Percentiles rank a stretch among this genome's conserved stretches.
Evolutionary conservation across 805 yeast genomes (phyloP).

Genomic region (Metschnikowia gelsemii): DNA sequence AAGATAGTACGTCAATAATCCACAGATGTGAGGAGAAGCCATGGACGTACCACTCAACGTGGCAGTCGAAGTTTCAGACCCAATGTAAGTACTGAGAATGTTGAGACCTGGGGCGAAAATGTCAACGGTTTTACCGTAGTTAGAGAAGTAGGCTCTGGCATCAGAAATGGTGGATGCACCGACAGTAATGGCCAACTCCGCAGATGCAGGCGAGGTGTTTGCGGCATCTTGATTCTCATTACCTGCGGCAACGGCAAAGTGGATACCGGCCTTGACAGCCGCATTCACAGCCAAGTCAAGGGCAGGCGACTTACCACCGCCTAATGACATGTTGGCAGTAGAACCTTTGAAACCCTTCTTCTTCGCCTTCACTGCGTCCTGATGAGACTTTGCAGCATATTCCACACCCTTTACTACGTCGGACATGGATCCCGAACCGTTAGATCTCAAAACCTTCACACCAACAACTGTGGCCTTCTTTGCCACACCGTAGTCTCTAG

Average conservation of each 20-base stretch:
- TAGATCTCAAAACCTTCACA: slow-evolving; percentile 40
- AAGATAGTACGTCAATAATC: slow-evolving; percentile 84
- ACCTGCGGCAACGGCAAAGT: slow-evolving; percentile 65
- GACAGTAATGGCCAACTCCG: slow-evolving; percentile 53
- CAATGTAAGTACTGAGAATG: slow-evolving; percentile 64
- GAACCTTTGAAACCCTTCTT: slow-evolving; percentile 55
- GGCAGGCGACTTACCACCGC: slow-evolving; percentile 57
- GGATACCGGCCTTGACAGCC: slow-evolving; percentile 54
- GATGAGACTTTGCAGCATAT: slow-evolving; percentile 40
- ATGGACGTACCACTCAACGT: slow-evolving; percentile 93
- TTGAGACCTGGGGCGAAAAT: slow-evolving; percentile 57
- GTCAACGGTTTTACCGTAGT: slow-evolving; percentile 54
- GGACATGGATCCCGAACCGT: slow-evolving; percentile 42
- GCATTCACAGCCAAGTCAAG: slow-evolving; percentile 60
- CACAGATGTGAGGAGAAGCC: slow-evolving; percentile 97
- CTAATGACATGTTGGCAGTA: slow-evolving; percentile 61
- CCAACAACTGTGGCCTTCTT: slow-evolving; percentile 50
- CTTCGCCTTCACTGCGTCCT: slow-evolving; percentile 39
- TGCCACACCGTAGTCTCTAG: slow-evolving; percentile 79
- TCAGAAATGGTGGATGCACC: slow-evolving; percentile 49
- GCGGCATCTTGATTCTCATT: slow-evolving; percentile 62
- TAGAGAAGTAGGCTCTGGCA: slow-evolving; percentile 51
- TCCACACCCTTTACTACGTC: slow-evolving; percentile 47
- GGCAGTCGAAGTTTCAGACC: slow-evolving; percentile 73
- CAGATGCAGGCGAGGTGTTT: slow-evolving; percentile 58